Percentiles rank a stretch among this genome's conserved stretches.
Evolutionary conservation across 768 basidiomycete genomes (phyloP).

Genomic region (Daedaleopsis nitida): DNA sequence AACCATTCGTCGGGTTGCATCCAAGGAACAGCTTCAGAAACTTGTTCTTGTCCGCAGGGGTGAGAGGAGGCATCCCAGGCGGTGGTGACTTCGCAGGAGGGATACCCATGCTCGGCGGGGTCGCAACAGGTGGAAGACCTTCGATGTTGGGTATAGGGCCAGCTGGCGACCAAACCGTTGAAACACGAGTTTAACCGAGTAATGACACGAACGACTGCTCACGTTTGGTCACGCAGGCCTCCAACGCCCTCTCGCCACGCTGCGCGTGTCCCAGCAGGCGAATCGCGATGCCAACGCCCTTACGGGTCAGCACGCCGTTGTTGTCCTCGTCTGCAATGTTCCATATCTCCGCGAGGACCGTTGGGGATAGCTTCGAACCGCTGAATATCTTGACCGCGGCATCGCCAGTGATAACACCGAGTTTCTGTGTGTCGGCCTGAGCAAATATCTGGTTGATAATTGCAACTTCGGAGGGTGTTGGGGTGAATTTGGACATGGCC

Average conservation of each 20-base stretch:
- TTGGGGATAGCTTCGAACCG: constrained; percentile 77
- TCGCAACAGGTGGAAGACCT: constrained; percentile 54
- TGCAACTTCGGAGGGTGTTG: constrained; percentile 50
- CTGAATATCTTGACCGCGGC: constrained; percentile 86
- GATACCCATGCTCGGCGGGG: constrained; percentile 54
- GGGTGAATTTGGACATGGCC: constrained; percentile 48
- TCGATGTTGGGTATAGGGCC: constrained; percentile 84
- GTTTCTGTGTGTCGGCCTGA: constrained; percentile 73
- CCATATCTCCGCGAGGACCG: constrained; percentile 92
- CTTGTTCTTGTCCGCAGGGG: constrained; percentile 80
- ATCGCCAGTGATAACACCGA: constrained; percentile 87
- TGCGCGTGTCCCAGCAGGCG: constrained; percentile 93
- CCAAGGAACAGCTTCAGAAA: constrained; percentile 79
- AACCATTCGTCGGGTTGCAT: constrained; percentile 70
- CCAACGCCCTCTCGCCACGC: constrained; percentile 70
- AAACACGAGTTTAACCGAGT: background rate
- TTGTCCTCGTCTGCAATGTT: constrained; percentile 89
- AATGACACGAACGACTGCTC: constrained; percentile 32
- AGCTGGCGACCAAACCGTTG: constrained; percentile 48
- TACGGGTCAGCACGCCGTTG: constrained; percentile 88
- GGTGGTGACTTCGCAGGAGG: constrained; percentile 65
- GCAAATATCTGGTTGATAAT: constrained; percentile 75
- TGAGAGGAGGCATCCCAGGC: constrained; percentile 63
- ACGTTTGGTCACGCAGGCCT: constrained; percentile 73
- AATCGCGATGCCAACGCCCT: constrained; percentile 86